Conservation (phyloP, 768 basidiomycete species). For the Krasilnikovozyma curviuscula region DNA sequence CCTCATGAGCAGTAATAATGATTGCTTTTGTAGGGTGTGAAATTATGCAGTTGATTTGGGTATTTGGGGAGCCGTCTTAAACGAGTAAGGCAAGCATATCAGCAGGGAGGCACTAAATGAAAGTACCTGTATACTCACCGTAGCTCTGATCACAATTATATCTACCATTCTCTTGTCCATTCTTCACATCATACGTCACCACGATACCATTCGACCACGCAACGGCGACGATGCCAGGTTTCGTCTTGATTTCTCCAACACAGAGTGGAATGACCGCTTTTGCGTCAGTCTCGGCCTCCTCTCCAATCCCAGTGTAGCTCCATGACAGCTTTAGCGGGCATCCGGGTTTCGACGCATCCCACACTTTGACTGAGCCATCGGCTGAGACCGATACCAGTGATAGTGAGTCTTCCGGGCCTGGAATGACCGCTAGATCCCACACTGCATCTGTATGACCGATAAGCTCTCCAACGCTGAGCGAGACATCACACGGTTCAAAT, state of each 20-base stretch:
- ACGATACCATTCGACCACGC: neutral
- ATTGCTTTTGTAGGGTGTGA: slow-evolving; percentile 81
- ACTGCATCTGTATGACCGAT: slow-evolving; percentile 89
- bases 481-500: slow-evolving; percentile 76
- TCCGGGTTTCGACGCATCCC: slow-evolving; percentile 30
- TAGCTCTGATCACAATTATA: no score
- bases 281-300: no score
- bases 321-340: slow-evolving; percentile 52
- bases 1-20: slow-evolving; percentile 78
- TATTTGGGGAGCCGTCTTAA: slow-evolving; percentile 50
- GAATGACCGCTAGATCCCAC: slow-evolving; percentile 78
- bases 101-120: no score
- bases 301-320: slow-evolving; percentile 55
- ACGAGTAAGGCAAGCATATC: neutral
- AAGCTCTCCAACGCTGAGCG: slow-evolving; percentile 53
- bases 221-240: neutral
- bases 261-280: no score
- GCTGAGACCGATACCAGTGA: slow-evolving; percentile 76
- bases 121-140: no score
- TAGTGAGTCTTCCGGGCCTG: slow-evolving; percentile 37
- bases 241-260: no score
- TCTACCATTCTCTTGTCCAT: no score
- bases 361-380: slow-evolving; percentile 48
- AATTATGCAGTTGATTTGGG: slow-evolving; percentile 66
- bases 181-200: slow-evolving; percentile 21